Evolutionary conservation across 257 asterid species (phyloP).

Genomic region (Paraleonurus japonicus): DNA sequence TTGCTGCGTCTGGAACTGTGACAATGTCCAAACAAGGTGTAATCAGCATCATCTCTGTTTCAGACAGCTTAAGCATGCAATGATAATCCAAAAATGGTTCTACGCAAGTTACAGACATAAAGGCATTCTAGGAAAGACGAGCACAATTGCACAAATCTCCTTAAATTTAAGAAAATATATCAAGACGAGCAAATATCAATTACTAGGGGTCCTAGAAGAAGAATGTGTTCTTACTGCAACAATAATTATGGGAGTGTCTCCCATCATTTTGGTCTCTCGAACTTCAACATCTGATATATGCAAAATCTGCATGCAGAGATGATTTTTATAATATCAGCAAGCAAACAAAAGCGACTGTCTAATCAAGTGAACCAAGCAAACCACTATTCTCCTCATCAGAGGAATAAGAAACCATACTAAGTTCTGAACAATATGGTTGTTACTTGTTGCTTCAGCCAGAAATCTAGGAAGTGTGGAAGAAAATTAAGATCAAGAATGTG

Average conservation of each 20-base stretch:
- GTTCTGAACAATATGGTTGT: background rate
- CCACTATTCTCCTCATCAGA: background rate
- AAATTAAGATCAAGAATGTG: background rate
- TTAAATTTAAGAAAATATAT: background rate
- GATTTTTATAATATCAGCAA: background rate
- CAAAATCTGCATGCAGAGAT: slow-evolving; percentile 60
- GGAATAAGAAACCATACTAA: background rate
- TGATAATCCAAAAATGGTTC: background rate
- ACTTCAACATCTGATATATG: slow-evolving; percentile 90
- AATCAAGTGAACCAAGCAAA: background rate
- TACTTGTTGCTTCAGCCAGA: background rate
- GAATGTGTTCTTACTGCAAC: slow-evolving; percentile 49
- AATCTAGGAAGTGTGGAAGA: background rate
- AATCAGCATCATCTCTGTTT: slow-evolving; percentile 11
- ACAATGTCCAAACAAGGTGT: slow-evolving; percentile 20
- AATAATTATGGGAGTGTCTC: slow-evolving; percentile 86
- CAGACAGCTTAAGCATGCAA: background rate
- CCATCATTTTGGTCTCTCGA: slow-evolving; percentile 95
- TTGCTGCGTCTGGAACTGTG: slow-evolving; percentile 96
- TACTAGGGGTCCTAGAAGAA: background rate
- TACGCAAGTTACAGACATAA: background rate
- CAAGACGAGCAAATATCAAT: background rate
- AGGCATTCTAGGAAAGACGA: background rate
- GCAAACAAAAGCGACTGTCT: background rate
- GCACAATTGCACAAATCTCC: background rate